Conservation (phyloP, 192 early-diverging fungal genomes). For the Coemansia sp. region DNA sequence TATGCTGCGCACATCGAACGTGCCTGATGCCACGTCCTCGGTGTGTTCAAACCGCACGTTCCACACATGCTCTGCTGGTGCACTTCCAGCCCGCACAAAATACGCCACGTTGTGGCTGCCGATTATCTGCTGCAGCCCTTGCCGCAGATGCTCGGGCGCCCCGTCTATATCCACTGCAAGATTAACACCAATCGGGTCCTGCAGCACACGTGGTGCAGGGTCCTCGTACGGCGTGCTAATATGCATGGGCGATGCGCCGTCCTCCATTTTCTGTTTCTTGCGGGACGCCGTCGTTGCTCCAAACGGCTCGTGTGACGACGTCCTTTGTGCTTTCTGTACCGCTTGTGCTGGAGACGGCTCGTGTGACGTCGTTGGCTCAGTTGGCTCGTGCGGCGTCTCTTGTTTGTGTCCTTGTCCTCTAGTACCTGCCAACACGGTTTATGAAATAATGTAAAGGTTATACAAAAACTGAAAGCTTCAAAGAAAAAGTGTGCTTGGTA, state of each 20-base stretch:
- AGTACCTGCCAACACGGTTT: constrained; percentile 19
- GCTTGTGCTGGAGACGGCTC: constrained; percentile 42
- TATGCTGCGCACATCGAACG: constrained; percentile 18
- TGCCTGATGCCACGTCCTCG: constrained; percentile 9
- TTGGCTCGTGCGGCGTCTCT: constrained; percentile 16
- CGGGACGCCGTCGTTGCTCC: constrained; percentile 17
- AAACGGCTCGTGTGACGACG: constrained; percentile 28
- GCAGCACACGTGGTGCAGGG: constrained; percentile 16
- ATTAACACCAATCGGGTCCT: constrained; percentile 32
- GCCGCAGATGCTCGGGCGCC: constrained; percentile 33
- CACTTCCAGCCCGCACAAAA: constrained; percentile 14
- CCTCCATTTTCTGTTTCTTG: constrained; percentile 39
- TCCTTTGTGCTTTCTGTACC: background rate
- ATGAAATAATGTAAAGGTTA: background rate
- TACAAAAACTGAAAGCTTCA: too few relatives aligned
- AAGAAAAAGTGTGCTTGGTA: background rate
- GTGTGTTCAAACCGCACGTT: constrained; percentile 32
- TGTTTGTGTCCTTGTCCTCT: constrained; percentile 25
- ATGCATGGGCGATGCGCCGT: constrained; percentile 38
- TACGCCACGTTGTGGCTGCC: constrained; percentile 35
- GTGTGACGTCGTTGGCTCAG: background rate
- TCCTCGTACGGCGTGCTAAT: constrained; percentile 29
- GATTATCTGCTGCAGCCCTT: constrained; percentile 34
- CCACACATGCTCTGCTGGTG: constrained; percentile 17
- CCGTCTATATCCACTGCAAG: constrained; percentile 23